phyloP scores from a whole-genome alignment of 176 grass and related monocot species.

The Rhynchospora pubera region DNA sequence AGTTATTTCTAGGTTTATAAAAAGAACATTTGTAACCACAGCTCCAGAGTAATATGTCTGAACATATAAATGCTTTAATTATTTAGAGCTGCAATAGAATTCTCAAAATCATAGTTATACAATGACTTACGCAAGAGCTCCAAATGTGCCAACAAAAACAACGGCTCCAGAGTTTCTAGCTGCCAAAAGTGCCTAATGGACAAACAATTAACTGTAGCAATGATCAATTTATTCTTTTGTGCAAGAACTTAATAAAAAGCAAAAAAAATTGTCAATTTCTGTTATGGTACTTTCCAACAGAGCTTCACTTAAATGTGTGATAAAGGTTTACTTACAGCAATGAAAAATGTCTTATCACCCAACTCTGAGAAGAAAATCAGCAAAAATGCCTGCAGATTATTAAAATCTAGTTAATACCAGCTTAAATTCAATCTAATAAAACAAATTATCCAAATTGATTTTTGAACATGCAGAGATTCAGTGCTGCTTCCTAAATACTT shows the following conservation, averaged over 20 bases:
- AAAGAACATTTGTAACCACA: neutral
- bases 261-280: neutral
- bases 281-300: neutral
- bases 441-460: neutral
- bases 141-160: constrained; percentile 86
- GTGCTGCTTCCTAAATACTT: neutral
- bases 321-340: constrained; percentile 54
- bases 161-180: constrained; percentile 85
- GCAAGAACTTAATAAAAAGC: neutral
- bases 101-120: neutral
- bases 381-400: constrained; percentile 78
- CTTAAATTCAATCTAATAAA: neutral
- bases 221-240: constrained; percentile 36
- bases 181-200: constrained; percentile 89
- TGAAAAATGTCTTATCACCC: constrained; percentile 96
- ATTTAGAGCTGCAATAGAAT: constrained; percentile 12
- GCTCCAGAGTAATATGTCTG: neutral
- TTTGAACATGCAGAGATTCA: neutral
- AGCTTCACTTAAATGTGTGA: neutral
- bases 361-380: constrained; percentile 96
- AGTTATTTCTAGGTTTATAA: neutral
- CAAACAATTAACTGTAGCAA: constrained; percentile 60
- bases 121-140: constrained; percentile 85
- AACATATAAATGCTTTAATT: constrained; percentile 1
- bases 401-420: neutral